Conservation (phyloP, 2,329 filamentous ascomycete genomes). For the Neophaeococcomyces mojaviensis region DNA sequence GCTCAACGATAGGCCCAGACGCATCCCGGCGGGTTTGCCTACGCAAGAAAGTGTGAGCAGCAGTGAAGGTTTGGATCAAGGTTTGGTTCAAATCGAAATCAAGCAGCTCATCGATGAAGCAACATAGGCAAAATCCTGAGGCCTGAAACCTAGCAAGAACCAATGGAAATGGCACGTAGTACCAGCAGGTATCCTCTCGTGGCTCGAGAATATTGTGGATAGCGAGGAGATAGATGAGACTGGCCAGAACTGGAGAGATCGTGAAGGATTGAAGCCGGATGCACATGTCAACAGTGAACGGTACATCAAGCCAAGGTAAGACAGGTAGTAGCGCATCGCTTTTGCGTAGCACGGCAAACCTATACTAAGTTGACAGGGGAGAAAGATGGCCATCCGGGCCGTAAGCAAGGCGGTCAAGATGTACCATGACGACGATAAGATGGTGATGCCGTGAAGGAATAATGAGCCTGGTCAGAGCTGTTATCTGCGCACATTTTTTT, state of each 20-base stretch:
- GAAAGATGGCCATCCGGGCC: background rate
- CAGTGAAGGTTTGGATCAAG: background rate
- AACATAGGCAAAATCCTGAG: no score
- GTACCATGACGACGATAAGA: no score
- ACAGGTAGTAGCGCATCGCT: background rate
- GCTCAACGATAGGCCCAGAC: background rate
- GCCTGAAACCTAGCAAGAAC: no score
- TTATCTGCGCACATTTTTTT: background rate
- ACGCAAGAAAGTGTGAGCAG: background rate
- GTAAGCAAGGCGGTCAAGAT: constrained; percentile 1
- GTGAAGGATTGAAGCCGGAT: background rate
- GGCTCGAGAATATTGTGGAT: background rate
- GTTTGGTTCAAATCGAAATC: background rate
- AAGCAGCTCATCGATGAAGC: background rate
- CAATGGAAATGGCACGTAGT: no score
- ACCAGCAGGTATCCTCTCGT: no score
- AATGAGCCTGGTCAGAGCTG: background rate
- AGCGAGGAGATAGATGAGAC: background rate
- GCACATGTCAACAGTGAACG: background rate
- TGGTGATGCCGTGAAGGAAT: background rate
- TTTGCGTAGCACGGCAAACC: background rate
- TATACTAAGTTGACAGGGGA: background rate
- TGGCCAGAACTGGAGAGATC: background rate
- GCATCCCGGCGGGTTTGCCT: background rate
- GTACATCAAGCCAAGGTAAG: background rate